These are phyloP conservation scores for Cnidoscolus chayamansa DNA, from an alignment of 441 rosid species.

Conservation along the genomic window DNA sequence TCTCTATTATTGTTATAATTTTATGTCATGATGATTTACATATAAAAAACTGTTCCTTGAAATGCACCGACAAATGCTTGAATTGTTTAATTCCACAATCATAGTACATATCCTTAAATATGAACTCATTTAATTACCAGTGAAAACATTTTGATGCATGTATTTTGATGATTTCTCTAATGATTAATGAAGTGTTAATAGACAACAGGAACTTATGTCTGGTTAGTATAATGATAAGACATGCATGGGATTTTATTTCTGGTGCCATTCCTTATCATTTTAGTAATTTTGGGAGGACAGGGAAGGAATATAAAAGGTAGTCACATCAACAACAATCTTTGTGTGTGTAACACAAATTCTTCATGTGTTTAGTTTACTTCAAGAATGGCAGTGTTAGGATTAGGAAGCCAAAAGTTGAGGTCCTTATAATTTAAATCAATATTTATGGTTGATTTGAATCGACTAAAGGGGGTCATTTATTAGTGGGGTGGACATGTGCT, in stretches of 20 bases:
- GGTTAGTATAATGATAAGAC: not conserved
- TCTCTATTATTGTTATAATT: not conserved
- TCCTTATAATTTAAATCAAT: not conserved
- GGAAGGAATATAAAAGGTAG: not conserved
- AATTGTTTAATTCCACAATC: not conserved
- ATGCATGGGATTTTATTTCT: not conserved
- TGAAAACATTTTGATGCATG: not conserved
- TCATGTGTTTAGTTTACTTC: constrained; percentile 1
- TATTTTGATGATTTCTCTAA: not conserved
- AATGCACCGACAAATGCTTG: not conserved
- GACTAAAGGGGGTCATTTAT: not conserved
- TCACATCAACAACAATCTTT: not conserved
- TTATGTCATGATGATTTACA: not conserved
- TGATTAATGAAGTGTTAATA: not conserved
- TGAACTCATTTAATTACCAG: not conserved
- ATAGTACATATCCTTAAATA: not conserved
- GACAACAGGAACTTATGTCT: not conserved
- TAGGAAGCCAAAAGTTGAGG: not conserved
- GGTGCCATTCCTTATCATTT: not conserved
- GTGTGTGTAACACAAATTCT: not conserved
- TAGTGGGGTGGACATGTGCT: not conserved
- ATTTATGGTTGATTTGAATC: not conserved
- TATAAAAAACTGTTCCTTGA: not conserved
- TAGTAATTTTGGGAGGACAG: not conserved
- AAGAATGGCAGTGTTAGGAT: not conserved